phyloP scores from a whole-genome alignment of 73 alveolate genomes.

The Effrenium voratum region DNA sequence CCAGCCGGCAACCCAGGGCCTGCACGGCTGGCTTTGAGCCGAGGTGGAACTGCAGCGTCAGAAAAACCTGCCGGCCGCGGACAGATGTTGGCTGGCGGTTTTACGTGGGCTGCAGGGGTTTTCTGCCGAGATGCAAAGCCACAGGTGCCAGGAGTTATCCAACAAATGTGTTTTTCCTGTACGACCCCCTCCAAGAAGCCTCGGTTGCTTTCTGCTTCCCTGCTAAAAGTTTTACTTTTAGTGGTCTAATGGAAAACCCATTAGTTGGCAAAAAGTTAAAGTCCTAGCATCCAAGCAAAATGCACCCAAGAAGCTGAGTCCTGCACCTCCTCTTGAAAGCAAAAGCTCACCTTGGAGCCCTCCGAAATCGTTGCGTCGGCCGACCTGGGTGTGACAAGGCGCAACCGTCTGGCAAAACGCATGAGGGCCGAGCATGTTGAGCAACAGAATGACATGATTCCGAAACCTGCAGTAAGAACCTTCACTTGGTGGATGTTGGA shows the following conservation, averaged over 20 bases:
- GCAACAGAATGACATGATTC: no score
- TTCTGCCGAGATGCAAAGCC: background rate
- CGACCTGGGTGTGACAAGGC: background rate
- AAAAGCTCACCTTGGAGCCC: conserved; percentile 62
- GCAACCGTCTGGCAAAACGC: background rate
- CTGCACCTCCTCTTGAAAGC: conserved; percentile 51
- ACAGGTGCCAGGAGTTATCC: background rate
- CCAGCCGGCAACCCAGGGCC: no score
- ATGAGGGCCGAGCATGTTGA: no score
- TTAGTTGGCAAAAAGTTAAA: no score
- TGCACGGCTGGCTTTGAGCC: background rate
- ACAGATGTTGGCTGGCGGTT: background rate
- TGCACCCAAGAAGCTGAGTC: no score
- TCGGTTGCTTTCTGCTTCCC: background rate
- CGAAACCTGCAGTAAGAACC: no score
- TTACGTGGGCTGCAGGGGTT: no score
- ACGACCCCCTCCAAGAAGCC: background rate
- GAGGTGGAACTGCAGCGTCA: conserved; percentile 8
- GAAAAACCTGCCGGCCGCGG: conserved; percentile 13
- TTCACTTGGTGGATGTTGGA: no score
- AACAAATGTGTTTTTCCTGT: background rate
- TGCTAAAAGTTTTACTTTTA: no score
- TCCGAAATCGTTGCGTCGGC: conserved; percentile 34
- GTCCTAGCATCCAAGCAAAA: no score
- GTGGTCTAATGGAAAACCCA: no score